These are phyloP conservation scores for Plectosphaerella cucumerina DNA, from an alignment of 2,329 filamentous ascomycete species.

Conservation along the genomic window DNA sequence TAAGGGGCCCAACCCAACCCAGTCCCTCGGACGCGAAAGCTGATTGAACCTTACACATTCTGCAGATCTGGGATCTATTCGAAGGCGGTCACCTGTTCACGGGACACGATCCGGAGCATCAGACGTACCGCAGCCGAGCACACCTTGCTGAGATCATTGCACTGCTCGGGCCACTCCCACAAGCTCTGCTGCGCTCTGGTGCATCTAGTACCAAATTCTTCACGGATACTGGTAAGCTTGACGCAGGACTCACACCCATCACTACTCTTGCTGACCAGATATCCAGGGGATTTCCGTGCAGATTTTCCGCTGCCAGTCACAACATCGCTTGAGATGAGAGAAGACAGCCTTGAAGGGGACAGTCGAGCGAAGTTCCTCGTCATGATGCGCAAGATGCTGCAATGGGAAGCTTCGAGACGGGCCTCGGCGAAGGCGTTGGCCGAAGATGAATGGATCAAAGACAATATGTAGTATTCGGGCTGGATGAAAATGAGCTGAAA, in stretches of 20 bases:
- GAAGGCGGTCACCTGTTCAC: slow-evolving; percentile 40
- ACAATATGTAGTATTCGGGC: neutral
- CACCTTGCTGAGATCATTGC: slow-evolving; percentile 45
- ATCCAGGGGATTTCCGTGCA: slow-evolving; percentile 20
- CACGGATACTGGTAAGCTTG: slow-evolving; percentile 26
- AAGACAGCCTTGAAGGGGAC: slow-evolving; percentile 28
- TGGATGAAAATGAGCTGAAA: no score
- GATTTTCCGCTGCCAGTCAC: slow-evolving; percentile 14
- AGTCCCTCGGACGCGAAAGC: neutral
- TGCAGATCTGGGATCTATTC: slow-evolving; percentile 44
- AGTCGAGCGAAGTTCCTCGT: slow-evolving; percentile 23
- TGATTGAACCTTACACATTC: slow-evolving; percentile 1
- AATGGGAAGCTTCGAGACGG: slow-evolving; percentile 27
- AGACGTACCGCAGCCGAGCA: slow-evolving; percentile 35
- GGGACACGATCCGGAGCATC: slow-evolving; percentile 29
- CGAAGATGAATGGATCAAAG: slow-evolving; percentile 23
- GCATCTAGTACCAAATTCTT: slow-evolving; percentile 31
- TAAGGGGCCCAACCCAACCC: neutral
- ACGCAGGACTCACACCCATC: slow-evolving; percentile 2
- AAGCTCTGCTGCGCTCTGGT: slow-evolving; percentile 25
- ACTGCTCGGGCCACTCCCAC: slow-evolving; percentile 38
- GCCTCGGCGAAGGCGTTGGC: slow-evolving; percentile 21
- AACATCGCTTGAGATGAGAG: slow-evolving; percentile 29
- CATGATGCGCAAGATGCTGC: slow-evolving; percentile 31
- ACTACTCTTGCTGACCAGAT: neutral